phyloP scores from a whole-genome alignment of 2,329 filamentous ascomycete species.

The Botryotinia convoluta region DNA sequence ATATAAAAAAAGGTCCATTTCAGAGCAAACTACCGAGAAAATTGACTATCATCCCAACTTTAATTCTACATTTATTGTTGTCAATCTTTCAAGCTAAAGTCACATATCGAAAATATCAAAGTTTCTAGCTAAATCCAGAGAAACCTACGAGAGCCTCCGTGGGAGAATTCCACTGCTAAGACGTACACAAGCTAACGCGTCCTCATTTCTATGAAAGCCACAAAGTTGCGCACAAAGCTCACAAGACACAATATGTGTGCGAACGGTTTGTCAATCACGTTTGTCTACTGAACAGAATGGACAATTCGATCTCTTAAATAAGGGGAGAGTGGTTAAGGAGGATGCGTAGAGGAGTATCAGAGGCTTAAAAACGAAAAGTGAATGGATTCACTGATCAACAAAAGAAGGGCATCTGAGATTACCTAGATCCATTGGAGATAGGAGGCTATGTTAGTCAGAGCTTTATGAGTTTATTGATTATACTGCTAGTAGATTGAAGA shows the following conservation, averaged over 20 bases:
- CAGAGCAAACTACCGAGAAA: not conserved
- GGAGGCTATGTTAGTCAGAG: too few relatives aligned
- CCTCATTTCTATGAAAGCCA: not conserved
- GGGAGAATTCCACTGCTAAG: too few relatives aligned
- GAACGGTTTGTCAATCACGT: not conserved
- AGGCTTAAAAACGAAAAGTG: not conserved
- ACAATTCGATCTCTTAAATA: rapidly evolving
- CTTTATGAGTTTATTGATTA: too few relatives aligned
- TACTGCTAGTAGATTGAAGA: not conserved
- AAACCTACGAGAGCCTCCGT: not conserved
- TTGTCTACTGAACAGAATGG: rapidly evolving
- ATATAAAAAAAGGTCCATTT: not conserved
- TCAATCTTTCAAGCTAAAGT: rapidly evolving
- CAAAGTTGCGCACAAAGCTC: not conserved
- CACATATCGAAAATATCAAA: rapidly evolving
- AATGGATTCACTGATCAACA: not conserved
- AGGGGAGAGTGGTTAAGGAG: rapidly evolving
- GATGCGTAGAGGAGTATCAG: rapidly evolving
- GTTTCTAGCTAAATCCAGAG: rapidly evolving
- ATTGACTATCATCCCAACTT: not conserved
- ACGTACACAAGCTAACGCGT: too few relatives aligned
- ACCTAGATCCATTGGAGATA: too few relatives aligned
- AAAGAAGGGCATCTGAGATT: too few relatives aligned
- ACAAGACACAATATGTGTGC: not conserved
- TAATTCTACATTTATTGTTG: not conserved